Evolutionary conservation across 1,284 basidiomycete species (phyloP).

Genomic region (Clitocybe nebularis): DNA sequence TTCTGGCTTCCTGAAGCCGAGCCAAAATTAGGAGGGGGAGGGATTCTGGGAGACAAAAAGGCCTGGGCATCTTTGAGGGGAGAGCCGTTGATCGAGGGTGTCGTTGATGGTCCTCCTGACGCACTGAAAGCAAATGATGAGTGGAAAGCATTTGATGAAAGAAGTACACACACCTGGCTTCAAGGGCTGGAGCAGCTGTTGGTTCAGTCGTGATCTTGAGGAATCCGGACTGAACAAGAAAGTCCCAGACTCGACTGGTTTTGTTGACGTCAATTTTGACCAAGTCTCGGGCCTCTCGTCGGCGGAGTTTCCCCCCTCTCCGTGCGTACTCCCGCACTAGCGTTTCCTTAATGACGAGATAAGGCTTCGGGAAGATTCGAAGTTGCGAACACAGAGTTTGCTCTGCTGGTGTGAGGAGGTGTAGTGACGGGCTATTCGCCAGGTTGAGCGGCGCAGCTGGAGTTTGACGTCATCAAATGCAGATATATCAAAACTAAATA

Average conservation of each 20-base stretch:
- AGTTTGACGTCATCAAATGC: conserved; percentile 5
- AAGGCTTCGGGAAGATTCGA: conserved; percentile 88
- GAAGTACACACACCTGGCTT: conserved; percentile 21
- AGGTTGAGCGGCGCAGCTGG: conserved; percentile 78
- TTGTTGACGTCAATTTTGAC: conserved; percentile 93
- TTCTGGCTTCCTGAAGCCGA: conserved; percentile 31
- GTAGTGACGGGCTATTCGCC: conserved; percentile 81
- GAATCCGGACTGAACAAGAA: conserved; percentile 75
- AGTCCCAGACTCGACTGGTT: conserved; percentile 87
- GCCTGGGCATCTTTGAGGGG: conserved; percentile 28
- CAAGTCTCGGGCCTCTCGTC: conserved; percentile 82
- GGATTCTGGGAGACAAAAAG: conserved; percentile 24
- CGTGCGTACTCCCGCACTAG: conserved; percentile 88
- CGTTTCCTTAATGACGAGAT: conserved; percentile 89
- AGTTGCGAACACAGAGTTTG: conserved; percentile 85
- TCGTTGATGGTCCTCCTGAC: conserved; percentile 13
- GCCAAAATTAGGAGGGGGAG: conserved; percentile 22
- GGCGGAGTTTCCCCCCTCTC: conserved; percentile 80
- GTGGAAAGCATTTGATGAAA: not conserved
- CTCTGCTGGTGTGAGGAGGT: conserved; percentile 83
- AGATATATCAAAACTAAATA: not conserved
- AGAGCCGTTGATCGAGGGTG: conserved; percentile 25
- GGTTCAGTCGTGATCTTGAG: conserved; percentile 57
- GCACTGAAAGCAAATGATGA: conserved; percentile 7
- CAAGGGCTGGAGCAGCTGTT: conserved; percentile 23